phyloP scores from a whole-genome alignment of 139 green algal genomes.

The Chlamydomonas sp. region DNA sequence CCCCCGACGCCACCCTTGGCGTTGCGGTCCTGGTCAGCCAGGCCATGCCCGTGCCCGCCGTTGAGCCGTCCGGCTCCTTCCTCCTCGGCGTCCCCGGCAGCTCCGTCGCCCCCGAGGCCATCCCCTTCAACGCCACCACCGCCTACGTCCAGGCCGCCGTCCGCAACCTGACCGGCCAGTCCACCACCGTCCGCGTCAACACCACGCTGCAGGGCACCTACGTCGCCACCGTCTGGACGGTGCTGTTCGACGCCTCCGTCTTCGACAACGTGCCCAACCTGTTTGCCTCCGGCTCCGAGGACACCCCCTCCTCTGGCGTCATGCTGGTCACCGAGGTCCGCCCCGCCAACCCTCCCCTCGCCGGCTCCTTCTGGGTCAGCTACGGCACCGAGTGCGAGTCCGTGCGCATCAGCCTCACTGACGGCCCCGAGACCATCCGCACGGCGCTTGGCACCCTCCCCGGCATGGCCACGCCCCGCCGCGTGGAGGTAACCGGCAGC shows the following conservation, averaged over 20 bases:
- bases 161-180: neutral
- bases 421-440: neutral
- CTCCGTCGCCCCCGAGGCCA: neutral
- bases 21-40: neutral
- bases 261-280: neutral
- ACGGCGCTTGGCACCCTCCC: constrained; percentile 8
- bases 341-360: neutral
- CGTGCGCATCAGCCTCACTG: neutral
- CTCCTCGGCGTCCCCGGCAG: neutral
- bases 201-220: constrained; percentile 3
- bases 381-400: constrained; percentile 26
- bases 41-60: neutral
- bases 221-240: constrained; percentile 16
- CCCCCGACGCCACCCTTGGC: neutral
- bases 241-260: neutral
- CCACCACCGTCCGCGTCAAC: neutral
- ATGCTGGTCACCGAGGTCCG: neutral
- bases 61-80: constrained; percentile 9
- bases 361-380: neutral
- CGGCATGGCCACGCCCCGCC: neutral
- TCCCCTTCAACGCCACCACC: constrained; percentile 8
- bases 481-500: neutral
- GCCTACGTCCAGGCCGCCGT: neutral
- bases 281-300: neutral
- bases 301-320: neutral